Conservation (phyloP, 2,329 filamentous ascomycete genomes). For the Claviceps monticola region DNA sequence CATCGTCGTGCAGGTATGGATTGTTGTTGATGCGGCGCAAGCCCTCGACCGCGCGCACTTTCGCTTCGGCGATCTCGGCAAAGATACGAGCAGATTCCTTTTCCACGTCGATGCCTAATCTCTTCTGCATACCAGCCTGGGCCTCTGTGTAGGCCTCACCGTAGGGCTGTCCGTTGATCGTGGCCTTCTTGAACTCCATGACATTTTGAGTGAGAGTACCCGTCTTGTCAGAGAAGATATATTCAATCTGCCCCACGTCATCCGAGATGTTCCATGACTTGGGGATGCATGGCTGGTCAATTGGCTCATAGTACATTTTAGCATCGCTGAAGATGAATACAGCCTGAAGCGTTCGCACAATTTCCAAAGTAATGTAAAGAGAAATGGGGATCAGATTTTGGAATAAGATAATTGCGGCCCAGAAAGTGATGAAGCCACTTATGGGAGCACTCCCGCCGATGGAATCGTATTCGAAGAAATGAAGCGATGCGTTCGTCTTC, state of each 20-base stretch:
- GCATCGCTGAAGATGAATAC: slow-evolving; percentile 96
- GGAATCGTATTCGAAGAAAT: slow-evolving; percentile 75
- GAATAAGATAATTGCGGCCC: slow-evolving; percentile 86
- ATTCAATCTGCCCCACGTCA: slow-evolving; percentile 94
- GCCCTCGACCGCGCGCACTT: slow-evolving; percentile 54
- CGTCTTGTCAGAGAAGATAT: slow-evolving; percentile 98
- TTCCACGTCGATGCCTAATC: slow-evolving; percentile 75
- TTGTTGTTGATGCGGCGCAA: slow-evolving; percentile 75
- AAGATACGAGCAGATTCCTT: slow-evolving; percentile 59
- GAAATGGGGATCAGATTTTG: slow-evolving; percentile 99
- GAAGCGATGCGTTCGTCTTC: slow-evolving; percentile 56
- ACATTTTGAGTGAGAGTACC: slow-evolving; percentile 92
- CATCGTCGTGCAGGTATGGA: slow-evolving; percentile 78
- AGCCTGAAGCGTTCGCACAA: slow-evolving; percentile 83
- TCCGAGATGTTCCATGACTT: slow-evolving; percentile 99
- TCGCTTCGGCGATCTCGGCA: slow-evolving; percentile 67
- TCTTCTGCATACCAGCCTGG: slow-evolving; percentile 88
- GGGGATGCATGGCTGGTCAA: slow-evolving; percentile 89
- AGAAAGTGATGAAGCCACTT: slow-evolving; percentile 93
- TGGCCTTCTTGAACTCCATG: slow-evolving; percentile 99
- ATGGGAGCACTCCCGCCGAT: slow-evolving; percentile 62
- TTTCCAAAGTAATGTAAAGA: slow-evolving; percentile 92
- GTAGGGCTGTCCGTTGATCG: slow-evolving; percentile 89
- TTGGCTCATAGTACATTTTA: slow-evolving; percentile 90
- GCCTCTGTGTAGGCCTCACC: slow-evolving; percentile 97